Evolutionary conservation across 2,329 filamentous ascomycete species (phyloP).

Genomic region (Ascochyta koolunga): DNA sequence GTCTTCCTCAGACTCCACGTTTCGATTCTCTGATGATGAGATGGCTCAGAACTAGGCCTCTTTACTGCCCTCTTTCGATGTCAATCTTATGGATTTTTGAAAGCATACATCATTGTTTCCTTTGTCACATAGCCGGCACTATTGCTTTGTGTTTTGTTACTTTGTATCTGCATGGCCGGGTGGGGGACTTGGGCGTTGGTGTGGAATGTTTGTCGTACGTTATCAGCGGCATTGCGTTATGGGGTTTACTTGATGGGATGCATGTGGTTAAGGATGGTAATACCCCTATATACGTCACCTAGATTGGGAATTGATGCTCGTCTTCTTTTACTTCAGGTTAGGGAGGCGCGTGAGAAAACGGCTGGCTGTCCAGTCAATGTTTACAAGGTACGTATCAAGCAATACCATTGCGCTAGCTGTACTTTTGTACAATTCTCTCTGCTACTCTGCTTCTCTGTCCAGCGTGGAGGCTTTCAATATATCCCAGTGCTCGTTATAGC

Average conservation of each 20-base stretch:
- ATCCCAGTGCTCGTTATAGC: no score
- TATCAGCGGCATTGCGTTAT: constrained; percentile 12
- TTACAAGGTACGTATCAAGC: no score
- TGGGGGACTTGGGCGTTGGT: constrained; percentile 1
- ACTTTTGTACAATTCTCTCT: no score
- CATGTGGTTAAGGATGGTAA: constrained; percentile 12
- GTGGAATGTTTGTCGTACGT: constrained; percentile 6
- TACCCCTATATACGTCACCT: constrained; percentile 16
- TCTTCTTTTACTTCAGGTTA: not conserved
- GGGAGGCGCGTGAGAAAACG: no score
- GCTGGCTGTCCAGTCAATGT: no score
- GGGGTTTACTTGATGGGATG: constrained; percentile 12
- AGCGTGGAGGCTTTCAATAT: no score
- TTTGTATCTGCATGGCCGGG: constrained; percentile 10
- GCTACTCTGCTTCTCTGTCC: no score
- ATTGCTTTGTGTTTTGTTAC: not conserved
- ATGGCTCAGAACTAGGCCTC: not conserved
- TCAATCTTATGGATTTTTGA: not conserved
- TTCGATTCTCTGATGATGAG: constrained; percentile 14
- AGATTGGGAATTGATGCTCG: constrained; percentile 13
- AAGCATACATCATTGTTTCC: not conserved
- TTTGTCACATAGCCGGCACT: constrained; percentile 6
- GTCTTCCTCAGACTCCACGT: constrained; percentile 2
- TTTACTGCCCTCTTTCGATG: not conserved
- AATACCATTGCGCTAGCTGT: no score